Evolutionary conservation across 179 eudicot genomes (phyloP).

Genomic region (Vitellaria paradoxa): DNA sequence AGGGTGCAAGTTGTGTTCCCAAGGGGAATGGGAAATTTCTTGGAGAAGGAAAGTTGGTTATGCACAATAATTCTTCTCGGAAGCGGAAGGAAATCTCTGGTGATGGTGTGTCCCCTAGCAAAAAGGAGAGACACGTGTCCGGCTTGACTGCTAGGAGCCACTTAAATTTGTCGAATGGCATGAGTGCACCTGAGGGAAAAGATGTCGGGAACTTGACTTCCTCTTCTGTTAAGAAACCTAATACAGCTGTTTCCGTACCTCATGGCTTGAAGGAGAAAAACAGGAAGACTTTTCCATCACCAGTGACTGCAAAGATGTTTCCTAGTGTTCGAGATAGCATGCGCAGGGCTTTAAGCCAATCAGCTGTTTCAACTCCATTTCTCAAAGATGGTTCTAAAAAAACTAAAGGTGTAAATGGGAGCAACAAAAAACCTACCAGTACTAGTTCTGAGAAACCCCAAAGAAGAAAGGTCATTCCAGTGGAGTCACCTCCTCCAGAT

Average conservation of each 20-base stretch:
- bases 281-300: slow-evolving; percentile 14
- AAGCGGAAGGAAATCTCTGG: slow-evolving; percentile 36
- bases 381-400: slow-evolving; percentile 22
- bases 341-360: slow-evolving; percentile 51
- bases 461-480: slow-evolving; percentile 24
- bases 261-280: slow-evolving; percentile 26
- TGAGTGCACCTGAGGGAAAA: slow-evolving; percentile 20
- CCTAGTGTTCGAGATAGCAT: slow-evolving; percentile 61
- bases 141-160: slow-evolving; percentile 28
- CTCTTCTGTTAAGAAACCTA: slow-evolving; percentile 27
- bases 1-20: slow-evolving; percentile 22
- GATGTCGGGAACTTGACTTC: slow-evolving; percentile 16
- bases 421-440: slow-evolving; percentile 28
- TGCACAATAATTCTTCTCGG: slow-evolving; percentile 25
- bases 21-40: slow-evolving; percentile 7
- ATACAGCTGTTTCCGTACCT: slow-evolving; percentile 19
- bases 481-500: slow-evolving; percentile 30
- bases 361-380: slow-evolving; percentile 40
- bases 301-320: slow-evolving; percentile 18
- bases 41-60: slow-evolving; percentile 21
- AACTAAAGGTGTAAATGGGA: slow-evolving; percentile 21
- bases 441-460: slow-evolving; percentile 26
- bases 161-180: slow-evolving; percentile 19
- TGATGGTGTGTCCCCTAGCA: slow-evolving; percentile 21
- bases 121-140: slow-evolving; percentile 34